Conservation (phyloP, 805 yeast species). For the Metschnikowia bowlesiae region DNA sequence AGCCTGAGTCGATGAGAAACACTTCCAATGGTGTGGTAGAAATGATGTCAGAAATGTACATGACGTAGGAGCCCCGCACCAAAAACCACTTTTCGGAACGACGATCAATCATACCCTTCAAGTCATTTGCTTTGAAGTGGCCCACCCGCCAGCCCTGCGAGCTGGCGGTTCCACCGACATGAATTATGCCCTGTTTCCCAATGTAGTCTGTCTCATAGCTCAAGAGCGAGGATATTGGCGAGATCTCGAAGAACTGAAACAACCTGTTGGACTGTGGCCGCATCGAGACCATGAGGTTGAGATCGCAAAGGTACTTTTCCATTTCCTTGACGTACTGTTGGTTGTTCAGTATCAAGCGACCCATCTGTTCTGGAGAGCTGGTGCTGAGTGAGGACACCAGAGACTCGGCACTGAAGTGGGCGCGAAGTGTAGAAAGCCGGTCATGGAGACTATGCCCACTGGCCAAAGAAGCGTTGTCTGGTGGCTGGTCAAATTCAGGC, state of each 20-base stretch:
- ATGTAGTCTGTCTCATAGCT: slow-evolving; percentile 76
- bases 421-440: slow-evolving; percentile 27
- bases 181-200: slow-evolving; percentile 86
- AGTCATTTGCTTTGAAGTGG: slow-evolving; percentile 73
- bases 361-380: slow-evolving; percentile 31
- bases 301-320: slow-evolving; percentile 61
- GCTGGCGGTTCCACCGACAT: slow-evolving; percentile 76
- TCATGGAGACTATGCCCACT: slow-evolving; percentile 22
- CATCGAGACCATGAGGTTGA: slow-evolving; percentile 57
- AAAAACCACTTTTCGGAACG: slow-evolving; percentile 92
- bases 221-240: slow-evolving; percentile 79
- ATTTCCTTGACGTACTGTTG: slow-evolving; percentile 44
- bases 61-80: slow-evolving; percentile 76
- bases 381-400: slow-evolving; percentile 18
- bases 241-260: slow-evolving; percentile 83
- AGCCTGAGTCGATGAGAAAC: slow-evolving; percentile 77
- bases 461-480: slow-evolving; percentile 20
- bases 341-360: slow-evolving; percentile 23
- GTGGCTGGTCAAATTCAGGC: not conserved
- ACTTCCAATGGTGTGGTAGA: slow-evolving; percentile 90
- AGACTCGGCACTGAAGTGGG: slow-evolving; percentile 26
- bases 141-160: slow-evolving; percentile 96
- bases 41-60: slow-evolving; percentile 79
- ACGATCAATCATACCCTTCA: slow-evolving; percentile 83
- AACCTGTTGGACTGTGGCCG: slow-evolving; percentile 78